Conservation (phyloP, 352 stramenopile species). For the Phytophthora hibernalis region DNA sequence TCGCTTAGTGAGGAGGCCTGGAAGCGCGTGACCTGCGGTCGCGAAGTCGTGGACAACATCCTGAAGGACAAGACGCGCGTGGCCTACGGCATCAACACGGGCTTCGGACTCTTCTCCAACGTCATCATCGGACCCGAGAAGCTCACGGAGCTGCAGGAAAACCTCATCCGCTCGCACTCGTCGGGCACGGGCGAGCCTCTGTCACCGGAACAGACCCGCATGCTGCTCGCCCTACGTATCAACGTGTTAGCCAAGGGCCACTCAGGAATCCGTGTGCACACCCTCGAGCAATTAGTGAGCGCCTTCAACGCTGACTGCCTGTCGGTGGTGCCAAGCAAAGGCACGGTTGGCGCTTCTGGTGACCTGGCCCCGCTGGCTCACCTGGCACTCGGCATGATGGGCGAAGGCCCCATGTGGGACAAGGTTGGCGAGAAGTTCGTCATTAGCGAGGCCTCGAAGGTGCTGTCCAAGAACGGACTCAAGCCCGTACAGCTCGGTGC, state of each 20-base stretch:
- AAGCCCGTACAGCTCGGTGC: slow-evolving; percentile 80
- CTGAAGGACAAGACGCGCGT: slow-evolving; percentile 80
- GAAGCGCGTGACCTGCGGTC: slow-evolving; percentile 73
- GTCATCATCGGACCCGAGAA: slow-evolving; percentile 89
- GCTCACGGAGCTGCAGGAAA: slow-evolving; percentile 87
- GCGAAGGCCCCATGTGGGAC: slow-evolving; percentile 89
- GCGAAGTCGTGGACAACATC: slow-evolving; percentile 90
- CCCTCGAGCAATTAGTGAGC: slow-evolving; percentile 78
- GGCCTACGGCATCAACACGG: slow-evolving; percentile 93
- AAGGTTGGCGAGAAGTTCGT: slow-evolving; percentile 66
- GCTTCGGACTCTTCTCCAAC: slow-evolving; percentile 92
- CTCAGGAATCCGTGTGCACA: slow-evolving; percentile 82
- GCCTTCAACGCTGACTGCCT: slow-evolving; percentile 90
- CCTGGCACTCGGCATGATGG: slow-evolving; percentile 91
- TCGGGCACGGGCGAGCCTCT: slow-evolving; percentile 84
- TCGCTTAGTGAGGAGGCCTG: slow-evolving; percentile 71
- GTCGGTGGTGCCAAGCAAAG: slow-evolving; percentile 84
- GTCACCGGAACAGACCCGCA: slow-evolving; percentile 76
- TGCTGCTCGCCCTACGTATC: slow-evolving; percentile 89
- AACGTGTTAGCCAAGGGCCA: slow-evolving; percentile 91
- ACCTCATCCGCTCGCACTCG: slow-evolving; percentile 84
- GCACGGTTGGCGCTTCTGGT: slow-evolving; percentile 89
- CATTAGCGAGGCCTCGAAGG: slow-evolving; percentile 58
- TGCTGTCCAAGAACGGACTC: slow-evolving; percentile 79
- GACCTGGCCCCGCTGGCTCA: slow-evolving; percentile 89